These are phyloP conservation scores for Globisporangium solare DNA, from an alignment of 352 stramenopile species.

Conservation along the genomic window DNA sequence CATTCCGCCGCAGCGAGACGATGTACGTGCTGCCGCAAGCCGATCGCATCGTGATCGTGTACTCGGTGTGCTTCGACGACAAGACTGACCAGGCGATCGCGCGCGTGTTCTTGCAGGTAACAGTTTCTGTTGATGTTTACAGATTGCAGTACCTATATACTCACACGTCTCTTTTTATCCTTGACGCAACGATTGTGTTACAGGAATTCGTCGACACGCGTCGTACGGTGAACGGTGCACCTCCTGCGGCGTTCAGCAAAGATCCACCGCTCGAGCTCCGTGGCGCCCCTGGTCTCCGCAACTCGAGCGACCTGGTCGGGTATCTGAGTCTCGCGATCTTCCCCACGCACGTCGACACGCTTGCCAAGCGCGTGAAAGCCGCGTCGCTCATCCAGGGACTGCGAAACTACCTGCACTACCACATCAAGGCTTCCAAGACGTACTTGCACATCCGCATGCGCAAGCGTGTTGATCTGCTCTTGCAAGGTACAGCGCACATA, in stretches of 20 bases:
- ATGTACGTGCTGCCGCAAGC: conserved; percentile 83
- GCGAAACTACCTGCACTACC: conserved; percentile 94
- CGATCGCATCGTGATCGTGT: conserved; percentile 91
- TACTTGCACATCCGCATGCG: conserved; percentile 96
- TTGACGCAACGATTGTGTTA: background rate
- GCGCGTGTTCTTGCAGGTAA: conserved; percentile 87
- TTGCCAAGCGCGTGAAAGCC: conserved; percentile 85
- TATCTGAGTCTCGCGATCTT: conserved; percentile 90
- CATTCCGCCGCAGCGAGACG: conserved; percentile 82
- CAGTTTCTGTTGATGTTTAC: background rate
- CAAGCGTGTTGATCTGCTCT: conserved; percentile 88
- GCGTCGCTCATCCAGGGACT: conserved; percentile 86
- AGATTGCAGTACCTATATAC: background rate
- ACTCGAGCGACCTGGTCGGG: conserved; percentile 72
- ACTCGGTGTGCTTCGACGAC: conserved; percentile 91
- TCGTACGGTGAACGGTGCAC: conserved; percentile 91
- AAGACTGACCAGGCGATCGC: conserved; percentile 89
- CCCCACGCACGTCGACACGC: conserved; percentile 84
- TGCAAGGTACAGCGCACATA: conserved; percentile 65
- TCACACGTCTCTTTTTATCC: conserved; percentile 1
- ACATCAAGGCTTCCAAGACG: conserved; percentile 96
- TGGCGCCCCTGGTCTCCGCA: conserved; percentile 54
- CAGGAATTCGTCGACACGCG: conserved; percentile 91
- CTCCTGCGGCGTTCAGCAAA: conserved; percentile 88
- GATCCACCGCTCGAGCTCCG: conserved; percentile 87